Conservation (phyloP, 768 basidiomycete genomes). For the Boletellus sp. region DNA sequence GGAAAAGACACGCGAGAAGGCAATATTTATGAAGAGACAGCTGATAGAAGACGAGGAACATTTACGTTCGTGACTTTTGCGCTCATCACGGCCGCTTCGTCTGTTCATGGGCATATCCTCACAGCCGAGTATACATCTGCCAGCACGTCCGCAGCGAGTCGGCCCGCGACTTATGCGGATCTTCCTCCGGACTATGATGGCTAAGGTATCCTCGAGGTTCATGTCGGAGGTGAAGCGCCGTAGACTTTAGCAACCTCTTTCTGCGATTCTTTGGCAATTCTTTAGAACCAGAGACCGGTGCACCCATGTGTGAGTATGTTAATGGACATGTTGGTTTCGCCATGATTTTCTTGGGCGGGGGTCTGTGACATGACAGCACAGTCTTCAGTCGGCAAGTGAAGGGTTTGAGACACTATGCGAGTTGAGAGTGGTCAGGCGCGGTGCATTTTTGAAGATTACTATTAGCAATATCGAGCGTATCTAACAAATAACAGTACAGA, state of each 20-base stretch:
- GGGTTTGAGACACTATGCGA: too few species aligned
- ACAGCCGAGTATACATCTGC: conserved; percentile 31
- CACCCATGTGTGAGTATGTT: not conserved
- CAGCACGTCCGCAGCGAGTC: conserved; percentile 14
- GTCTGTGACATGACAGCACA: too few species aligned
- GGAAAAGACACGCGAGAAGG: conserved; percentile 74
- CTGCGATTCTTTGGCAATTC: not conserved
- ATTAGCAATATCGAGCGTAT: not conserved
- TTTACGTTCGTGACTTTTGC: conserved; percentile 24
- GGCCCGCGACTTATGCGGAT: conserved; percentile 19
- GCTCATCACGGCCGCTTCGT: not conserved
- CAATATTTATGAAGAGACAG: conserved; percentile 71
- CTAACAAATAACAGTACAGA: conserved; percentile 16
- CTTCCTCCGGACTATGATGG: conserved; percentile 29
- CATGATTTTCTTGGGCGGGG: not conserved
- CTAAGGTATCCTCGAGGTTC: conserved; percentile 10
- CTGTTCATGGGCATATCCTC: not conserved
- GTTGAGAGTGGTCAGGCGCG: too few species aligned
- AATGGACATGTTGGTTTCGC: not conserved
- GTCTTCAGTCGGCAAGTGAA: too few species aligned
- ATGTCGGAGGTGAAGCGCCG: not conserved
- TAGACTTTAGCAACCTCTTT: not conserved
- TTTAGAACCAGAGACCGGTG: not conserved
- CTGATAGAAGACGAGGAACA: conserved; percentile 31
- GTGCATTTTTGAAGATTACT: too few species aligned